A percentile compares a stretch with the other conserved stretches of the same genome.
phyloP scores from a whole-genome alignment of 1,284 basidiomycete species.

The Leccinum pachyderme region DNA sequence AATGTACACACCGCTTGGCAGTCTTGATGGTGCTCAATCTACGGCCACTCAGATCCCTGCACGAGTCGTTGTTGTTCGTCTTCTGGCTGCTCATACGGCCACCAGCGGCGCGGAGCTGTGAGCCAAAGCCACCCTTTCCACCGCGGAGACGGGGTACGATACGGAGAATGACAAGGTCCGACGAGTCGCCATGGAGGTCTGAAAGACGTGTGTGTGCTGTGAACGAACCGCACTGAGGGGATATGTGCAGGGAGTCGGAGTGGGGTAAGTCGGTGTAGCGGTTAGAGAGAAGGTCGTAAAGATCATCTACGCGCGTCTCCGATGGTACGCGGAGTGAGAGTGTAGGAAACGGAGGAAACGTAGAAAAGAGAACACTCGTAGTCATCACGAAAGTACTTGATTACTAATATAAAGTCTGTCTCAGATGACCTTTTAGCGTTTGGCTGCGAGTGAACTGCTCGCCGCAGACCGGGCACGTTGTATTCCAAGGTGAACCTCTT shows the following conservation, averaged over 20 bases:
- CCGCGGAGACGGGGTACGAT: constrained; percentile 74
- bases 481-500: constrained; percentile 27
- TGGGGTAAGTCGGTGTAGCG: constrained; percentile 59
- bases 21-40: constrained; percentile 94
- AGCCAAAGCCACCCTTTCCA: constrained; percentile 98
- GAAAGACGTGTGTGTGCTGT: constrained; percentile 42
- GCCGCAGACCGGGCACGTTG: constrained; percentile 21
- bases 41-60: constrained; percentile 89
- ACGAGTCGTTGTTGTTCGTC: constrained; percentile 93
- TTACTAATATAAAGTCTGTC: no score
- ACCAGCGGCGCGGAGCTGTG: constrained; percentile 93
- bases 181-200: constrained; percentile 41
- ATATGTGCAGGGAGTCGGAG: constrained; percentile 49
- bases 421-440: constrained; percentile 18
- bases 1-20: constrained; percentile 73
- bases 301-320: constrained; percentile 46
- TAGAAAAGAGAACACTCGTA: constrained; percentile 58
- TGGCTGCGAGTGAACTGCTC: constrained; percentile 29
- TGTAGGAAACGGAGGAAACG: constrained; percentile 76
- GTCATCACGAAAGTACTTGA: constrained; percentile 40
- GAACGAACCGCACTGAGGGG: constrained; percentile 51
- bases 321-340: constrained; percentile 60
- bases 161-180: constrained; percentile 55
- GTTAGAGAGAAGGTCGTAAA: constrained; percentile 52
- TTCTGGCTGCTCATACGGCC: constrained; percentile 97